Percentiles rank a stretch among this genome's conserved stretches.
These are phyloP conservation scores for Serendipita sp. DNA, from an alignment of 768 basidiomycete genomes.

Conservation along the genomic window DNA sequence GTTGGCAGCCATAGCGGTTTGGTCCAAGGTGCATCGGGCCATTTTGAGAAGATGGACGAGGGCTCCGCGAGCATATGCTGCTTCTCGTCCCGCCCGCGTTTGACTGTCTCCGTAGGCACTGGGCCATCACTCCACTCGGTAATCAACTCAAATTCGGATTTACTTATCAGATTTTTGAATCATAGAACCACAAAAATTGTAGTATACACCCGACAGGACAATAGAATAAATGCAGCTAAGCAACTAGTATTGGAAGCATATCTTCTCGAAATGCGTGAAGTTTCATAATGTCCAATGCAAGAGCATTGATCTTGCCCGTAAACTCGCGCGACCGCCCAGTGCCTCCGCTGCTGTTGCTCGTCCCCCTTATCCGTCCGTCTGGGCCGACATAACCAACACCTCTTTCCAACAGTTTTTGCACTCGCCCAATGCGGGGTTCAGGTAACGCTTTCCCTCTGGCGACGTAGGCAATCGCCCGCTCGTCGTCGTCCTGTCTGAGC, in stretches of 20 bases:
- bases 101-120: too few relatives aligned
- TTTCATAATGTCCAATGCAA: conserved; percentile 55
- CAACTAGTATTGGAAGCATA: background rate
- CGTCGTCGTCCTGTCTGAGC: conserved; percentile 40
- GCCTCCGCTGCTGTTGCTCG: background rate
- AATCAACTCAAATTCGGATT: too few relatives aligned
- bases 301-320: conserved; percentile 61
- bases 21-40: background rate
- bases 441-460: conserved; percentile 24
- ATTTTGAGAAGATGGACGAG: too few relatives aligned
- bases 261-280: conserved; percentile 40
- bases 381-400: conserved; percentile 36
- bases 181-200: too few relatives aligned
- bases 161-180: too few relatives aligned
- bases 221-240: background rate
- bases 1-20: background rate
- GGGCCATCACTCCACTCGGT: too few relatives aligned
- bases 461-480: conserved; percentile 30
- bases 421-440: conserved; percentile 39
- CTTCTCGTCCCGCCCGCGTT: too few relatives aligned
- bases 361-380: conserved; percentile 2
- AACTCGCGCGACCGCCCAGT: conserved; percentile 51
- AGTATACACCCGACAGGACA: too few relatives aligned
- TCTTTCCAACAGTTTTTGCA: conserved; percentile 38
- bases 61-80: too few relatives aligned